Percentiles rank a stretch among this genome's conserved stretches.
Conservation (phyloP, 2,329 filamentous ascomycete species). For the Cadophora sp. region DNA sequence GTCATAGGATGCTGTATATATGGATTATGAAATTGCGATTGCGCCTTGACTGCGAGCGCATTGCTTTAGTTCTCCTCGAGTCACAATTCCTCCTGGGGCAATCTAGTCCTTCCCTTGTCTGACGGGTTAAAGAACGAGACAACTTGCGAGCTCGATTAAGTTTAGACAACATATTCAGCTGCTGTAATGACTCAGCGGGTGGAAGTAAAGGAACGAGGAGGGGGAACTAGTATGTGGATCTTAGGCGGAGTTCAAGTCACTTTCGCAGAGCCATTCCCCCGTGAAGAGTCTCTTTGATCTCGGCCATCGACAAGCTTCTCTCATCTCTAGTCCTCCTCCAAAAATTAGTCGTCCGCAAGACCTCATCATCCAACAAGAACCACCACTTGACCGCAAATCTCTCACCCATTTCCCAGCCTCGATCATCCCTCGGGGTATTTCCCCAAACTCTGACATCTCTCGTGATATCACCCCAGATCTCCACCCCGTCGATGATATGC, state of each 20-base stretch:
- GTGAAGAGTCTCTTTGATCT: background rate
- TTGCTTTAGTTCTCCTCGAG: too few species aligned
- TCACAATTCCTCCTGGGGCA: too few species aligned
- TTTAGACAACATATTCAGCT: too few species aligned
- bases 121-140: too few species aligned
- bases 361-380: slow-evolving; percentile 41
- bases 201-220: too few species aligned
- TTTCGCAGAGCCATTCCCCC: background rate
- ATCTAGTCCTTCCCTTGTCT: too few species aligned
- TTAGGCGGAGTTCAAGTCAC: background rate
- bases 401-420: slow-evolving; percentile 42
- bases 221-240: too few species aligned
- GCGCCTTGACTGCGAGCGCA: background rate
- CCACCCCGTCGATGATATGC: slow-evolving; percentile 17
- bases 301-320: slow-evolving; percentile 20
- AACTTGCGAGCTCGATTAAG: too few species aligned
- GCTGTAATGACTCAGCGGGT: too few species aligned
- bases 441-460: slow-evolving; percentile 43
- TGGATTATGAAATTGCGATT: background rate
- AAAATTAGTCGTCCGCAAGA: slow-evolving; percentile 41
- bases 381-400: slow-evolving; percentile 42
- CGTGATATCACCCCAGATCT: slow-evolving; percentile 34
- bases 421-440: slow-evolving; percentile 42
- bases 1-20: background rate
- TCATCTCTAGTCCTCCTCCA: slow-evolving; percentile 43